Percentiles rank a stretch among this genome's conserved stretches.
phyloP scores from a whole-genome alignment of 2,329 filamentous ascomycete species.

The Clonostachys chloroleuca region DNA sequence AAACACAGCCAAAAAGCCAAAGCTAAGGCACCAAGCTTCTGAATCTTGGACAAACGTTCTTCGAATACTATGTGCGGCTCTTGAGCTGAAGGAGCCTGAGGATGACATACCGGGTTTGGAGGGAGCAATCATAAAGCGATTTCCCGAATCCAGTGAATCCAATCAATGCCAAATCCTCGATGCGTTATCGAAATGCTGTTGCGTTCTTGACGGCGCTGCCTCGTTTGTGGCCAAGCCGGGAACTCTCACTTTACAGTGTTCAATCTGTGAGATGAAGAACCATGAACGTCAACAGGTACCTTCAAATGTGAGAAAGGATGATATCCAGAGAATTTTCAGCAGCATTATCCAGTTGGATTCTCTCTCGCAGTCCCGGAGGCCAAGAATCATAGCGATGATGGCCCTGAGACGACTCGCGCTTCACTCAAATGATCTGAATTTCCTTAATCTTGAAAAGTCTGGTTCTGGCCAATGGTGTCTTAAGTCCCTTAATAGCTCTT shows the following conservation, averaged over 20 bases:
- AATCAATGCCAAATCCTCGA: conserved; percentile 32
- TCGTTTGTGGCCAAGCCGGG: neutral
- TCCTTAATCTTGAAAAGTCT: conserved; percentile 66
- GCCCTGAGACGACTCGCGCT: conserved; percentile 64
- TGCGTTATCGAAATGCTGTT: conserved; percentile 43
- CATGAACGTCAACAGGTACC: too few relatives aligned
- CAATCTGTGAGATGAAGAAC: too few relatives aligned
- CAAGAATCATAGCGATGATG: conserved; percentile 68
- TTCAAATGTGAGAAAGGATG: too few relatives aligned
- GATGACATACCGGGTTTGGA: too few relatives aligned
- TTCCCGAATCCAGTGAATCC: too few relatives aligned
- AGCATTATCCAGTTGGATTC: conserved; percentile 35
- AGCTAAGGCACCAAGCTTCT: too few relatives aligned
- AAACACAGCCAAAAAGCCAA: too few relatives aligned
- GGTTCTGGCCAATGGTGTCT: conserved; percentile 75
- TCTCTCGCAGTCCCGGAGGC: conserved; percentile 51
- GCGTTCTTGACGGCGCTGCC: conserved; percentile 8
- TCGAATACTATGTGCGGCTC: too few relatives aligned
- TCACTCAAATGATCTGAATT: conserved; percentile 55
- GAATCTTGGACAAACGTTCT: too few relatives aligned
- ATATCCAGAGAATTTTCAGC: conserved; percentile 22
- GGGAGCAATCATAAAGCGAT: too few relatives aligned
- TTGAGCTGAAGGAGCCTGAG: too few relatives aligned
- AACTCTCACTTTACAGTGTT: too few relatives aligned
- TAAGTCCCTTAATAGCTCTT: conserved; percentile 74